These are phyloP conservation scores for Monosporascus cannonballus DNA, from an alignment of 2,329 filamentous ascomycete species.

Conservation along the genomic window DNA sequence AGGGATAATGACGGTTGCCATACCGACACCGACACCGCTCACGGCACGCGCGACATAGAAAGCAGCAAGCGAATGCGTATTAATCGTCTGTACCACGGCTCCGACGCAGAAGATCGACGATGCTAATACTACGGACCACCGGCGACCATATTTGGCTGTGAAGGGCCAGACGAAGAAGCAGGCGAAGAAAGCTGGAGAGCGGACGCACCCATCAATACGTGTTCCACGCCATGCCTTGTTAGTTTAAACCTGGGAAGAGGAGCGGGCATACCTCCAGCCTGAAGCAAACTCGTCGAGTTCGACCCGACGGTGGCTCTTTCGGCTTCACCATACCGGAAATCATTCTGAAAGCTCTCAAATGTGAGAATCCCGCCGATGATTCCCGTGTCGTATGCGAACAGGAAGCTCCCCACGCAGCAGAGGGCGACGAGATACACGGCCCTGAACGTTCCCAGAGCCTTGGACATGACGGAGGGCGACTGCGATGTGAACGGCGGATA, in stretches of 20 bases:
- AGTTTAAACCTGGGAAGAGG: too few species aligned
- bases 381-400: slow-evolving; percentile 35
- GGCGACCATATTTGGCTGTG: slow-evolving; percentile 23
- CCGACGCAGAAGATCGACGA: slow-evolving; percentile 37
- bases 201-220: background rate
- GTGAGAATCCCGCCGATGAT: slow-evolving; percentile 31
- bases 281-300: slow-evolving; percentile 30
- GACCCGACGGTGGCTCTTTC: slow-evolving; percentile 25
- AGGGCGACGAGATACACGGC: slow-evolving; percentile 29
- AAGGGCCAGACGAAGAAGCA: slow-evolving; percentile 28
- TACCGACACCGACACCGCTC: slow-evolving; percentile 25
- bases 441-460: slow-evolving; percentile 26
- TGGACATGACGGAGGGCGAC: background rate
- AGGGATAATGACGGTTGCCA: slow-evolving; percentile 30
- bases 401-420: slow-evolving; percentile 30
- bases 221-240: background rate
- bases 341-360: slow-evolving; percentile 26
- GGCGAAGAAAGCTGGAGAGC: slow-evolving; percentile 20
- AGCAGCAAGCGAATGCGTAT: slow-evolving; percentile 30
- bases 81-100: slow-evolving; percentile 36
- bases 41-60: slow-evolving; percentile 27
- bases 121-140: slow-evolving; percentile 28
- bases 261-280: slow-evolving; percentile 26
- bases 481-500: too few species aligned
- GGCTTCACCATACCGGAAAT: slow-evolving; percentile 25